These are phyloP conservation scores for Fagus sylvatica DNA, from an alignment of 306 rosid species.

Conservation along the genomic window DNA sequence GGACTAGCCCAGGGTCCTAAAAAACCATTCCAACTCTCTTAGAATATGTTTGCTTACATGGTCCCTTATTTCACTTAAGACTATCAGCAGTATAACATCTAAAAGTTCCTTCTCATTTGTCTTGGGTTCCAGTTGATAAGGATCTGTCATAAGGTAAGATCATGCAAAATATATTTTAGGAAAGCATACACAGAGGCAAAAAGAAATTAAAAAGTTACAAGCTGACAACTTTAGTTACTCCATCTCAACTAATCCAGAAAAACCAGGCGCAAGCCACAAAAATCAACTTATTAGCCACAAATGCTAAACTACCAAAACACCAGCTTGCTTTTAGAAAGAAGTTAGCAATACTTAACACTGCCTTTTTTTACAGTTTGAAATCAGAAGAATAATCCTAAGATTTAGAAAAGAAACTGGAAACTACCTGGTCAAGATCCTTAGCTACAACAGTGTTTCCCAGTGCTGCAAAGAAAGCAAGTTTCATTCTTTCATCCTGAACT, in stretches of 20 bases:
- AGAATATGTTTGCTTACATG: background rate
- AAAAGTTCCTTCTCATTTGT: background rate
- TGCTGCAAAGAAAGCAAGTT: conserved; percentile 85
- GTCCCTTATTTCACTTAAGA: background rate
- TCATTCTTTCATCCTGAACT: conserved; percentile 82
- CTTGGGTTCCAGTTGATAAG: background rate
- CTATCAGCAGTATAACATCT: background rate
- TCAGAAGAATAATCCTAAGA: background rate
- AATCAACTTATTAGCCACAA: background rate
- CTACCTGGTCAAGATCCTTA: conserved; percentile 88
- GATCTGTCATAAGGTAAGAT: background rate
- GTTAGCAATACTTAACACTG: background rate
- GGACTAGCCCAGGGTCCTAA: background rate
- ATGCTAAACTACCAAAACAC: conserved; percentile 7
- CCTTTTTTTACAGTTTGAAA: background rate
- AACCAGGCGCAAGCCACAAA: background rate
- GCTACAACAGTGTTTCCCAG: conserved; percentile 82
- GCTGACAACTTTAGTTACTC: background rate
- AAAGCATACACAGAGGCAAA: background rate
- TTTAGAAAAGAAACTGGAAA: conserved; percentile 19
- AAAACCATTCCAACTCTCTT: background rate
- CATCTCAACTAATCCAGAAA: conserved; percentile 13
- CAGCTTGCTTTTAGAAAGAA: background rate
- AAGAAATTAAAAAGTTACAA: background rate
- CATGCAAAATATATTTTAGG: background rate